Percentiles rank a stretch among this genome's conserved stretches.
These are phyloP conservation scores for Colletotrichum gigasporum DNA, from an alignment of 2,329 filamentous ascomycete genomes.

Conservation along the genomic window DNA sequence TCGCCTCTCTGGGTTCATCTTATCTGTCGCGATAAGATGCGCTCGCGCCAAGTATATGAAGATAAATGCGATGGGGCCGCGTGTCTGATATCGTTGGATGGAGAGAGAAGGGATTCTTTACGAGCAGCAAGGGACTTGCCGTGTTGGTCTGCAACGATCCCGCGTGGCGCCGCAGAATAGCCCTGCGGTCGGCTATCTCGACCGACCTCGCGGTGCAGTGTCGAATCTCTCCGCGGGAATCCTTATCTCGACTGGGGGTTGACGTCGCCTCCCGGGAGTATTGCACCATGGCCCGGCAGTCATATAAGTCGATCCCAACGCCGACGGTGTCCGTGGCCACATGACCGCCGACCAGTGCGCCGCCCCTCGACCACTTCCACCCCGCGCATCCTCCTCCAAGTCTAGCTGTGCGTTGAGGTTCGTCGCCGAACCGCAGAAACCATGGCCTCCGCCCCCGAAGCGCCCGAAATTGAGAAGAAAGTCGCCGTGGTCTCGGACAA, in stretches of 20 bases:
- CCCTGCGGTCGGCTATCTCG: slow-evolving; percentile 7
- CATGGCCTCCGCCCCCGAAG: slow-evolving; percentile 10
- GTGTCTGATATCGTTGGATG: background rate
- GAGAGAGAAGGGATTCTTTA: background rate
- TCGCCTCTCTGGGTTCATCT: background rate
- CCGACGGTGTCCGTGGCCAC: background rate
- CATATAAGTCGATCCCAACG: slow-evolving; percentile 8
- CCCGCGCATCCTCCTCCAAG: background rate
- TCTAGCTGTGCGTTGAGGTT: background rate
- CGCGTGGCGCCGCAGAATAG: background rate
- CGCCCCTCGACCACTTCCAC: too few relatives aligned
- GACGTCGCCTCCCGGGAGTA: background rate
- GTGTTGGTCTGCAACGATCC: background rate
- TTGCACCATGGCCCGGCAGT: too few relatives aligned
- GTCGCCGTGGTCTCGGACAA: slow-evolving; percentile 1
- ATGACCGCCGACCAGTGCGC: too few relatives aligned
- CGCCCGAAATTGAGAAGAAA: slow-evolving; percentile 15
- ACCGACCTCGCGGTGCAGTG: background rate
- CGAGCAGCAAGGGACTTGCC: background rate
- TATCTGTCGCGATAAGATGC: background rate
- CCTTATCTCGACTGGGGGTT: slow-evolving; percentile 19
- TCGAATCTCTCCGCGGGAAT: slow-evolving; percentile 19
- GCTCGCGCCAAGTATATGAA: too few relatives aligned
- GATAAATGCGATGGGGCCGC: background rate
- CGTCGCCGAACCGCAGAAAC: background rate